Evolutionary conservation across 768 basidiomycete genomes (phyloP).

Genomic region (Saitozyma podzolica): DNA sequence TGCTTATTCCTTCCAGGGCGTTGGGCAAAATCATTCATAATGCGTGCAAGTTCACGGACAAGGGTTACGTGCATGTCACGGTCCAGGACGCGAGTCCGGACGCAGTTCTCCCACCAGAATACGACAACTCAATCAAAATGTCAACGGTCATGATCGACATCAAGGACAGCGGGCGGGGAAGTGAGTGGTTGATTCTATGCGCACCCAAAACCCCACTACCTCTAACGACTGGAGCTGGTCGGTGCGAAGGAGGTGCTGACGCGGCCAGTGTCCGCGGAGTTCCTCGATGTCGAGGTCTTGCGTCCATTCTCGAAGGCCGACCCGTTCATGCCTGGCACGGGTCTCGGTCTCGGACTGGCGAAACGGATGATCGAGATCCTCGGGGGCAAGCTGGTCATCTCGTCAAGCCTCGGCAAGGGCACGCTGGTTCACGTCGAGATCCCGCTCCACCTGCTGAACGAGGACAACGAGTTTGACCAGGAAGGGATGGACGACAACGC

Average conservation of each 20-base stretch:
- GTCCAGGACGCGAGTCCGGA: no score
- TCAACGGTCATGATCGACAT: conserved; percentile 43
- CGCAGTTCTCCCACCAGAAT: conserved; percentile 37
- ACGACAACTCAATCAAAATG: conserved; percentile 39
- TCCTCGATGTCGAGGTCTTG: conserved; percentile 36
- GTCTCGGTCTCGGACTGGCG: conserved; percentile 43
- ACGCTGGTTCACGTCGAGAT: conserved; percentile 47
- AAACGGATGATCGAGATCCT: conserved; percentile 48
- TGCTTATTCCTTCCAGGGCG: conserved; percentile 22
- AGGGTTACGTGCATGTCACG: no score
- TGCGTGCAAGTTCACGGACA: no score
- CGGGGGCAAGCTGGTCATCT: conserved; percentile 44
- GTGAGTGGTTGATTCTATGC: conserved; percentile 22
- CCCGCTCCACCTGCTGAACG: conserved; percentile 38
- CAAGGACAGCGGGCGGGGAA: conserved; percentile 45
- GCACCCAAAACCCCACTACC: no score
- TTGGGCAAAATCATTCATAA: no score
- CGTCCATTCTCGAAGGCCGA: no score
- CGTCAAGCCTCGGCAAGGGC: conserved; percentile 35
- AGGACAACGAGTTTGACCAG: conserved; percentile 34
- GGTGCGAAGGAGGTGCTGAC: conserved; percentile 42
- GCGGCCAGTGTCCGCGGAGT: conserved; percentile 43
- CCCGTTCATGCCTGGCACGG: conserved; percentile 36
- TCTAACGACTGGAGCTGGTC: no score
- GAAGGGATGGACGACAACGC: conserved; percentile 26